Evolutionary conservation across 2,329 filamentous ascomycete species (phyloP).

Genomic region (Neofusicoccum laricinum): DNA sequence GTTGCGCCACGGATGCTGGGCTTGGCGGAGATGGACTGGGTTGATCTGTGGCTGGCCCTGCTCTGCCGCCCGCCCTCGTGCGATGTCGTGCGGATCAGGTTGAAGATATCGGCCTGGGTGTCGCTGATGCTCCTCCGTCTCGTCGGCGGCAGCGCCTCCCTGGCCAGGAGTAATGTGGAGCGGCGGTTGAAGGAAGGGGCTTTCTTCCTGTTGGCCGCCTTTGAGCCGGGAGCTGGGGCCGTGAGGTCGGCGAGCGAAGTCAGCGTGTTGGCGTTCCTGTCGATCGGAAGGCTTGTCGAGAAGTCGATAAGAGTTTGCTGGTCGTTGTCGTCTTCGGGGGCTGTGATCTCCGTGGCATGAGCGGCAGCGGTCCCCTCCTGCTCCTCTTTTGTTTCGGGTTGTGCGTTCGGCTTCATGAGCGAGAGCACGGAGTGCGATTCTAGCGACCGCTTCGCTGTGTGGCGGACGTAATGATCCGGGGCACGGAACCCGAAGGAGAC

Average conservation of each 20-base stretch:
- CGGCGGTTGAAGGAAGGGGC: neutral
- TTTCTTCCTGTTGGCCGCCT: neutral
- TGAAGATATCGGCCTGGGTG: neutral
- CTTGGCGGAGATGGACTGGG: too few species aligned
- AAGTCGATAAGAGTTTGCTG: neutral
- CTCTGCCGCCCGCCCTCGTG: too few species aligned
- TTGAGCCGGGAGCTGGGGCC: neutral
- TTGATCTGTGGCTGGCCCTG: too few species aligned
- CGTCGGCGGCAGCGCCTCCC: neutral
- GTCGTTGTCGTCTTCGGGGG: neutral
- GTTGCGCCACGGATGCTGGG: too few species aligned
- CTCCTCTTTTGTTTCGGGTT: too few species aligned
- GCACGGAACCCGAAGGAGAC: too few species aligned
- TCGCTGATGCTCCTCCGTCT: neutral
- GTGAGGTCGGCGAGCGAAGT: neutral
- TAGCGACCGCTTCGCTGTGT: too few species aligned
- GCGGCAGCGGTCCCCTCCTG: neutral
- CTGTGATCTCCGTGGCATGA: neutral
- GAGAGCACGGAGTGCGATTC: too few species aligned
- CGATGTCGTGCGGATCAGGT: neutral
- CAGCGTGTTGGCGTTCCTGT: neutral
- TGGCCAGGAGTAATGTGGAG: too few species aligned
- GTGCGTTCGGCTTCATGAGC: too few species aligned
- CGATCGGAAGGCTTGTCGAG: neutral
- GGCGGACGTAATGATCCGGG: too few species aligned